Evolutionary conservation across 2,329 filamentous ascomycete species (phyloP).

Genomic region (Phialemonium atrogriseum): DNA sequence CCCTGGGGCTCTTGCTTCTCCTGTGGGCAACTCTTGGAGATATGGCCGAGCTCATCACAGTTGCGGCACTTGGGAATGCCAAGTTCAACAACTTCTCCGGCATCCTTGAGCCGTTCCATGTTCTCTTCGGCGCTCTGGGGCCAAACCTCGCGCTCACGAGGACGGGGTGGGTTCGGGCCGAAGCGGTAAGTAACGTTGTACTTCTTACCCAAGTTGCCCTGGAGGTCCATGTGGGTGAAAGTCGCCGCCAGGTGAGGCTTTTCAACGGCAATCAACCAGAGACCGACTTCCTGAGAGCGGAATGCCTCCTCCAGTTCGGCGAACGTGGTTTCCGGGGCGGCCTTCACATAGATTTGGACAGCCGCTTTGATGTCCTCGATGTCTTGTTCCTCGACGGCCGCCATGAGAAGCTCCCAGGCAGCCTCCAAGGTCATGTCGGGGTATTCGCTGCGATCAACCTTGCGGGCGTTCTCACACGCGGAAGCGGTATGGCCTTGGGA

Average conservation of each 20-base stretch:
- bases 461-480: slow-evolving; percentile 52
- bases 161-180: slow-evolving; percentile 45
- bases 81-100: slow-evolving; percentile 54
- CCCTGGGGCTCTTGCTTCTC: slow-evolving; percentile 43
- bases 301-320: slow-evolving; percentile 52
- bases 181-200: slow-evolving; percentile 58
- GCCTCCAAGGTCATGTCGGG: slow-evolving; percentile 41
- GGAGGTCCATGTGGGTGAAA: slow-evolving; percentile 64
- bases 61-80: slow-evolving; percentile 54
- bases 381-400: slow-evolving; percentile 45
- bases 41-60: slow-evolving; percentile 58
- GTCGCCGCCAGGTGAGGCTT: slow-evolving; percentile 43
- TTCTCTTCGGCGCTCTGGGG: slow-evolving; percentile 53
- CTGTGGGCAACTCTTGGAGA: slow-evolving; percentile 48
- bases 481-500: slow-evolving; percentile 42
- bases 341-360: slow-evolving; percentile 53
- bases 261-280: slow-evolving; percentile 57
- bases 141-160: slow-evolving; percentile 52
- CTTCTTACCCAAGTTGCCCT: slow-evolving; percentile 58
- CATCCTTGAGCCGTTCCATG: slow-evolving; percentile 53
- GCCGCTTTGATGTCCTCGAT: slow-evolving; percentile 55
- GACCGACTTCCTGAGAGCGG: slow-evolving; percentile 40
- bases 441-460: slow-evolving; percentile 44
- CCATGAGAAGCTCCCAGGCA: slow-evolving; percentile 49
- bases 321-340: slow-evolving; percentile 49